Conservation (phyloP, 2,329 filamentous ascomycete species). For the Cladosporium sp. region DNA sequence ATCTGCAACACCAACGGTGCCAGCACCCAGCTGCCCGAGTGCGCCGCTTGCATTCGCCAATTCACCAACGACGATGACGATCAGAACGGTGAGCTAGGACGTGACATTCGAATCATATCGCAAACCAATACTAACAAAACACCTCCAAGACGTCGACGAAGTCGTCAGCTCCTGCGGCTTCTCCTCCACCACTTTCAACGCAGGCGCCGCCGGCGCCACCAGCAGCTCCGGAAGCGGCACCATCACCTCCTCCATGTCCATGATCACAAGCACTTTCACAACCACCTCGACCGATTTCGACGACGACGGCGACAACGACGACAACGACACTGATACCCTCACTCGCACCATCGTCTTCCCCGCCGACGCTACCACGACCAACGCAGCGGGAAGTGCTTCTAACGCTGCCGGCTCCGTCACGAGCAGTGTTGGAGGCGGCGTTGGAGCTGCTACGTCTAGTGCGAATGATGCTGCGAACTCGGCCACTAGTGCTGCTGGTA, state of each 20-base stretch:
- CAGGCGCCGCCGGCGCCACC: conserved; percentile 15
- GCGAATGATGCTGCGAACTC: not conserved
- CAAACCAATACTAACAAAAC: not conserved
- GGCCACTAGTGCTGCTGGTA: not conserved
- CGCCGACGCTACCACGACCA: not conserved
- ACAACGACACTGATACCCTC: not conserved
- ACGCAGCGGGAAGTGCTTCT: not conserved
- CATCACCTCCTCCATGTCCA: conserved; percentile 7
- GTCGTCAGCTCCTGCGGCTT: conserved; percentile 30
- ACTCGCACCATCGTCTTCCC: conserved; percentile 9
- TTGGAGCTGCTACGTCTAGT: not conserved
- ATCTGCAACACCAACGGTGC: conserved; percentile 29
- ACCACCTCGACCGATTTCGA: conserved; percentile 10
- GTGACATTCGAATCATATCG: not conserved
- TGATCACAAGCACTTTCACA: conserved; percentile 5
- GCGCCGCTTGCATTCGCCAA: conserved; percentile 29
- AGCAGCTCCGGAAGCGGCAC: not conserved
- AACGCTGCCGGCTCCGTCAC: not conserved
- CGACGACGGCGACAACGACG: conserved; percentile 4
- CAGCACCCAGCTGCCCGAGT: conserved; percentile 25
- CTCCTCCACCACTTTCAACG: conserved; percentile 24
- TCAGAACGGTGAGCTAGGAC: conserved; percentile 14
- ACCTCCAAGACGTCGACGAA: conserved; percentile 17
- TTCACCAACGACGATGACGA: conserved; percentile 27
- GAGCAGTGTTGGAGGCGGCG: not conserved